Evolutionary conservation across 1,139 yeast species (phyloP).

Genomic region (Blastobotrys petasosporus): DNA sequence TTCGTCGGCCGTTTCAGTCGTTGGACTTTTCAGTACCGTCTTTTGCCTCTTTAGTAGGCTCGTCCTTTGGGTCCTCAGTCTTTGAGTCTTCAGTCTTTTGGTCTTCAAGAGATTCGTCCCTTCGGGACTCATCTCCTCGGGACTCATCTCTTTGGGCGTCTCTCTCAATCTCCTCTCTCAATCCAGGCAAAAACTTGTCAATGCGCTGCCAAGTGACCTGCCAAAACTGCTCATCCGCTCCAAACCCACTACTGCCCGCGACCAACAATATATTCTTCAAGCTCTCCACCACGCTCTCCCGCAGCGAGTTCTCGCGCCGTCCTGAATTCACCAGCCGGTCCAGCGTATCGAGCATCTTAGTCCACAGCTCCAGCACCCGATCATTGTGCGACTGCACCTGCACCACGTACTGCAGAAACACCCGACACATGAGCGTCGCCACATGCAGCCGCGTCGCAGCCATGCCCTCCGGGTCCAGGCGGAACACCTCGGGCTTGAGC

Average conservation of each 20-base stretch:
- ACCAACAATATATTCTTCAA: constrained; percentile 54
- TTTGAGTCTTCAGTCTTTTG: no score
- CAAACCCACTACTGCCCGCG: constrained; percentile 36
- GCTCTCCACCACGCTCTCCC: constrained; percentile 58
- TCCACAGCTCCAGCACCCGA: constrained; percentile 36
- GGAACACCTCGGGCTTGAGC: constrained; percentile 59
- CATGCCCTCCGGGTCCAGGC: constrained; percentile 61
- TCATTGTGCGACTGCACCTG: constrained; percentile 32
- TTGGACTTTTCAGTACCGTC: background rate
- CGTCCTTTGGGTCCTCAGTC: no score
- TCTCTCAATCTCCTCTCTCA: constrained; percentile 32
- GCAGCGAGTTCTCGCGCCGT: constrained; percentile 35
- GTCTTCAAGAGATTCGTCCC: no score
- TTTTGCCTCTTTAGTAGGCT: background rate
- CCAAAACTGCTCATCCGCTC: constrained; percentile 41
- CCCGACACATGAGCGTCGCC: constrained; percentile 61
- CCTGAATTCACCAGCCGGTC: constrained; percentile 42
- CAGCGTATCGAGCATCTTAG: constrained; percentile 43
- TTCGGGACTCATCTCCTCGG: background rate
- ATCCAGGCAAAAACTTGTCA: constrained; percentile 42
- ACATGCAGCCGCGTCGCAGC: constrained; percentile 60
- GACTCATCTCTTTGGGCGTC: background rate
- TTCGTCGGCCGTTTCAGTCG: background rate
- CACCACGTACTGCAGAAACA: constrained; percentile 56
- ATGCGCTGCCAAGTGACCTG: constrained; percentile 42